phyloP scores from a whole-genome alignment of 768 basidiomycete species.

The Tricholoma matsutake region DNA sequence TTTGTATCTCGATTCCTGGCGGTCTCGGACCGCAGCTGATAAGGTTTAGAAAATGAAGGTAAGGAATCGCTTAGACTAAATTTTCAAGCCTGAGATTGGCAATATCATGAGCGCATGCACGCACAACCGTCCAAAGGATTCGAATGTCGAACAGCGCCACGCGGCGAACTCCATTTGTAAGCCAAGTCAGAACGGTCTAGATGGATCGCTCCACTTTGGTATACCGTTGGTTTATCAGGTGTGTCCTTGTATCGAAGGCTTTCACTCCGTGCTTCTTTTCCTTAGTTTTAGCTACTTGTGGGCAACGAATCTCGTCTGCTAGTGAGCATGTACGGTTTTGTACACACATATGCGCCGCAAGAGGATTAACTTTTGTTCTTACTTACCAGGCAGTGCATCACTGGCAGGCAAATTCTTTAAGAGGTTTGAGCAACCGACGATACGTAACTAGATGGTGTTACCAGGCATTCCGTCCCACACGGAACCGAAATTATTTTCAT shows the following conservation, averaged over 20 bases:
- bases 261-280: background rate
- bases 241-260: background rate
- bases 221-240: background rate
- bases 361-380: too few species aligned
- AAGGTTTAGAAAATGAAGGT: background rate
- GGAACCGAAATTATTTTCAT: background rate
- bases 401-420: too few species aligned
- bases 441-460: background rate
- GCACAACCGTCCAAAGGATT: background rate
- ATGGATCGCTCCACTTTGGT: background rate
- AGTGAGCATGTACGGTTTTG: too few species aligned
- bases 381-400: too few species aligned
- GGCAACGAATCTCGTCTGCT: background rate
- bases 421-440: background rate
- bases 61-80: too few species aligned
- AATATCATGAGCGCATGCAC: background rate
- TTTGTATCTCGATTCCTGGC: background rate
- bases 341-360: too few species aligned
- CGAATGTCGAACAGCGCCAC: background rate
- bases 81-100: too few species aligned
- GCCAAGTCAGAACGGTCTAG: background rate
- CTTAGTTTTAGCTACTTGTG: background rate
- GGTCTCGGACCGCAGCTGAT: background rate
- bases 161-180: background rate
- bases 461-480: background rate